phyloP scores from a whole-genome alignment of 2,329 filamentous ascomycete genomes.

The Coniella vitis region DNA sequence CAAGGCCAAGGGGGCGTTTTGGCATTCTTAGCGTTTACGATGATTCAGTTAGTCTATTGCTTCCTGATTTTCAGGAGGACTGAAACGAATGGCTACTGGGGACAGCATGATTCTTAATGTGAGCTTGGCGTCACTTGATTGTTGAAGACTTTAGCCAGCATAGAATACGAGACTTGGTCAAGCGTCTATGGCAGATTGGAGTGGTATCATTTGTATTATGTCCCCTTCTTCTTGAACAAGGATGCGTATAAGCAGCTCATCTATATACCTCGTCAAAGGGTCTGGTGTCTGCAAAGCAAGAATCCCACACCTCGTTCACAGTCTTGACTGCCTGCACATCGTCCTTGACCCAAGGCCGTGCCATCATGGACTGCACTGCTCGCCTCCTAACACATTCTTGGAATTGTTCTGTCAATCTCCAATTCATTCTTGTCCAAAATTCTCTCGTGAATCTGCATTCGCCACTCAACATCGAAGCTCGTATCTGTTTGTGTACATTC shows the following conservation, averaged over 20 bases:
- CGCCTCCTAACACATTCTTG: conserved; percentile 83
- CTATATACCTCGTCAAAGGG: conserved; percentile 97
- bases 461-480: conserved; percentile 84
- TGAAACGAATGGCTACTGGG: not conserved
- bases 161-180: conserved; percentile 7
- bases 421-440: conserved; percentile 77
- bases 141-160: not conserved
- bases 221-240: not conserved
- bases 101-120: not conserved
- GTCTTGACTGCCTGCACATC: conserved; percentile 79
- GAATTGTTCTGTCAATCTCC: conserved; percentile 84
- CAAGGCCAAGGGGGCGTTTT: not conserved
- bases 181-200: conserved; percentile 9
- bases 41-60: not conserved
- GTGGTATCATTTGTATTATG: conserved; percentile 15
- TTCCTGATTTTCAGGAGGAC: not conserved
- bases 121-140: not conserved
- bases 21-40: conserved; percentile 11
- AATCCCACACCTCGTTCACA: conserved; percentile 98
- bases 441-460: conserved; percentile 90
- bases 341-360: conserved; percentile 73
- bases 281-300: conserved; percentile 87
- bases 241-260: conserved; percentile 31
- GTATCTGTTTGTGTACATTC: conserved; percentile 58
- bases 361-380: conserved; percentile 73